Evolutionary conservation across 768 basidiomycete species (phyloP).

Genomic region (Termitomyces sp.): DNA sequence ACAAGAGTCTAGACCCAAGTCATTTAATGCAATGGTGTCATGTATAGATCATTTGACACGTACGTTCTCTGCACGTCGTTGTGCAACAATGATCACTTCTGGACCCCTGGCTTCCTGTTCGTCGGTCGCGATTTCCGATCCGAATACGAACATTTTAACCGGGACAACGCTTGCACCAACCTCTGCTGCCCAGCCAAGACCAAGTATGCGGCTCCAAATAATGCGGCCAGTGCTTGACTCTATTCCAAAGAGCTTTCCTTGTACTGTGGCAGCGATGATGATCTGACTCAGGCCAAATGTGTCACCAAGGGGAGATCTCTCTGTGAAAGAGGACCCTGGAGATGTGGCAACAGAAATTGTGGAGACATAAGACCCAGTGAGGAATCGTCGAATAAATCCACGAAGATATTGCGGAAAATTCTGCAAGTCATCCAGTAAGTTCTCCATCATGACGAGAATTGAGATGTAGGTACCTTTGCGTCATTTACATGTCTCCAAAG

Average conservation of each 20-base stretch:
- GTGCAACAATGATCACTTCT: conserved; percentile 60
- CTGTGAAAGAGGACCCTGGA: background rate
- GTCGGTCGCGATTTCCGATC: conserved; percentile 38
- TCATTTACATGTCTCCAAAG: conserved; percentile 55
- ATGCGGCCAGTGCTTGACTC: conserved; percentile 77
- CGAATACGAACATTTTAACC: conserved; percentile 56
- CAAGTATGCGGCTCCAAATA: conserved; percentile 78
- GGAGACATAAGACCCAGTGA: conserved; percentile 61
- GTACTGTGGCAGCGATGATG: conserved; percentile 64
- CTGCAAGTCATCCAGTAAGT: conserved; percentile 40
- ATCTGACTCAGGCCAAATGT: conserved; percentile 86
- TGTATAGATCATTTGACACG: conserved; percentile 20
- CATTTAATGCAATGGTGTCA: conserved; percentile 4
- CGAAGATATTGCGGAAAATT: conserved; percentile 67
- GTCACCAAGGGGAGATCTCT: conserved; percentile 50
- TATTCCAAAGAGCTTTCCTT: conserved; percentile 78
- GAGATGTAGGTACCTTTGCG: conserved; percentile 43
- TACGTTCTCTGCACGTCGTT: conserved; percentile 62
- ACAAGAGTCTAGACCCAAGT: conserved; percentile 42
- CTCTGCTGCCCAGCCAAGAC: conserved; percentile 61
- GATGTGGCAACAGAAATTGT: conserved; percentile 30
- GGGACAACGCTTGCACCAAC: conserved; percentile 57
- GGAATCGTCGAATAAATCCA: conserved; percentile 68
- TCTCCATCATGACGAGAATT: background rate
- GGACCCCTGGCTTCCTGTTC: conserved; percentile 31